Conservation (phyloP, 257 asterid genomes). For the Gentiana dahurica region DNA sequence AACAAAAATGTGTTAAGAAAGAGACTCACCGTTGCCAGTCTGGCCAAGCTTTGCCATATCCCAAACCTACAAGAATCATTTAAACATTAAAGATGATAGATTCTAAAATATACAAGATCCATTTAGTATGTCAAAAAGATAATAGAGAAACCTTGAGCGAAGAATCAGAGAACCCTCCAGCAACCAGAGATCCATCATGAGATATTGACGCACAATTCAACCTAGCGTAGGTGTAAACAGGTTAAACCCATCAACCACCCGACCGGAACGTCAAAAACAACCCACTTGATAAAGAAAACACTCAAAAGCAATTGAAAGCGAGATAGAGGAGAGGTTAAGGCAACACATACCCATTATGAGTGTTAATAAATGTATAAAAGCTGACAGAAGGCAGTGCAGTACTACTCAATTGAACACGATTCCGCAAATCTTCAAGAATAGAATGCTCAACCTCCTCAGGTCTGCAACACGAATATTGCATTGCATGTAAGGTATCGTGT, state of each 20-base stretch:
- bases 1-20: background rate
- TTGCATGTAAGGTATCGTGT: background rate
- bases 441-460: constrained; percentile 83
- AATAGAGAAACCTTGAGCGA: constrained; percentile 62
- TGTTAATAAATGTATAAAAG: constrained; percentile 88
- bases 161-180: constrained; percentile 98
- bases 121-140: constrained; percentile 10
- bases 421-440: constrained; percentile 89
- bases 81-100: constrained; percentile 16
- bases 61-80: constrained; percentile 61
- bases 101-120: constrained; percentile 6
- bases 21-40: constrained; percentile 37
- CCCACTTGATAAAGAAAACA: background rate
- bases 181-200: constrained; percentile 89
- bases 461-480: constrained; percentile 28
- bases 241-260: constrained; percentile 10
- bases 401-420: constrained; percentile 85
- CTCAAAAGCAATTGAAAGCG: background rate
- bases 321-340: background rate
- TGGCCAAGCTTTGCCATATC: constrained; percentile 98
- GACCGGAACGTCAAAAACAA: background rate
- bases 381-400: constrained; percentile 77
- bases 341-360: constrained; percentile 69
- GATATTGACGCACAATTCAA: constrained; percentile 90
- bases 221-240: constrained; percentile 24